phyloP scores from a whole-genome alignment of 345 rosid genomes.

The Eucalyptus urophylla region DNA sequence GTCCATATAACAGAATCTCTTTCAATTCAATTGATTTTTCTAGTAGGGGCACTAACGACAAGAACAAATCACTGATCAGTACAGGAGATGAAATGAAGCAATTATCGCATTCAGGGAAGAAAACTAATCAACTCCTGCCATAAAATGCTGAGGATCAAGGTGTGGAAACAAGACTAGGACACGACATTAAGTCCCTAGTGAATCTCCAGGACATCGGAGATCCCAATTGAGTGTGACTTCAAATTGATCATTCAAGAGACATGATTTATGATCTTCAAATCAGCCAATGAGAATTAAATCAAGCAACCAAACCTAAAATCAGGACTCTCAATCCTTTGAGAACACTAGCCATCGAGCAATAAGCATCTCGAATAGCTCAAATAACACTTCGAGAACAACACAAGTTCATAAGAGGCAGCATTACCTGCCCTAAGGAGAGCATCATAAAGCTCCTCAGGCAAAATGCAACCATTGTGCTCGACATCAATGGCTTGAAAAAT shows the following conservation, averaged over 20 bases:
- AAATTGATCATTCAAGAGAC: background rate
- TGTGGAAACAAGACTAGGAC: background rate
- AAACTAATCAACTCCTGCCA: background rate
- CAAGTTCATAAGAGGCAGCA: background rate
- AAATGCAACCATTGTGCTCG: constrained; percentile 68
- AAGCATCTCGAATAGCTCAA: background rate
- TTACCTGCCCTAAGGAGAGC: constrained; percentile 87
- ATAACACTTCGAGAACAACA: background rate
- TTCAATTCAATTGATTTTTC: background rate
- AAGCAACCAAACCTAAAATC: background rate
- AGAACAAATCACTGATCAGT: background rate
- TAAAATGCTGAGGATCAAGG: background rate
- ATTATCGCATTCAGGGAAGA: background rate
- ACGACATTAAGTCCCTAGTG: background rate
- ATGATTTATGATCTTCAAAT: background rate
- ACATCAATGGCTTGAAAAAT: constrained; percentile 16
- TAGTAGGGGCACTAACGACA: background rate
- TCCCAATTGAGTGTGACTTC: background rate
- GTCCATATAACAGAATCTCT: background rate
- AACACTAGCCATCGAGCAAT: background rate
- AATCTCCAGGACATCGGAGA: background rate
- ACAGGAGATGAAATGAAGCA: background rate
- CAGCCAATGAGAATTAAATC: background rate
- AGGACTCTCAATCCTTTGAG: background rate
- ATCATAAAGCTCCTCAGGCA: constrained; percentile 72